Conservation (phyloP, 805 yeast species). For the Candida nitratophila region DNA sequence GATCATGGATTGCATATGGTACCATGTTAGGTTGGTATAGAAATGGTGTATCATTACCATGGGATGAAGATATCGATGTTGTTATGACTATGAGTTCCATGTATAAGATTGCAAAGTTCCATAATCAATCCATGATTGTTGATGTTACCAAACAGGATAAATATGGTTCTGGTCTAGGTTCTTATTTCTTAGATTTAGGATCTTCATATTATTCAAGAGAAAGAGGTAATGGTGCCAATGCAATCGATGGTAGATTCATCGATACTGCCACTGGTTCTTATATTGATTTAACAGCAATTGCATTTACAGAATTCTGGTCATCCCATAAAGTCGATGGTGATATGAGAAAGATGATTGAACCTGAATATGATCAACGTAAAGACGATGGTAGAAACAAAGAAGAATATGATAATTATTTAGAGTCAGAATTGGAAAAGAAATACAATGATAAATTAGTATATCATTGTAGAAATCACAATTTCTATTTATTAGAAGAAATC, state of each 20-base stretch:
- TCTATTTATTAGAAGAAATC: constrained; percentile 35
- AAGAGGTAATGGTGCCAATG: constrained; percentile 46
- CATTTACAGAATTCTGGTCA: constrained; percentile 23
- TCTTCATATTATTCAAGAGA: constrained; percentile 43
- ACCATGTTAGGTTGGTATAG: constrained; percentile 57
- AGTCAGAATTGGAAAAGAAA: constrained; percentile 12
- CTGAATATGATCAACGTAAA: constrained; percentile 8
- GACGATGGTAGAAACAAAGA: constrained; percentile 9
- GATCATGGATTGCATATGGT: constrained; percentile 64
- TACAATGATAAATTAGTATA: constrained; percentile 23
- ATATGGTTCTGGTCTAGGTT: constrained; percentile 45
- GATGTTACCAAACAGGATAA: constrained; percentile 25
- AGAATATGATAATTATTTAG: constrained; percentile 10
- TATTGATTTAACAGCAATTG: constrained; percentile 59
- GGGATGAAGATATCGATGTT: constrained; percentile 65
- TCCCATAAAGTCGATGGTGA: constrained; percentile 9
- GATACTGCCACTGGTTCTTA: constrained; percentile 59
- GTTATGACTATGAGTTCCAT: constrained; percentile 50
- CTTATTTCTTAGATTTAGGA: constrained; percentile 42
- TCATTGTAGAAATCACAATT: constrained; percentile 52
- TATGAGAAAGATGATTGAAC: constrained; percentile 13
- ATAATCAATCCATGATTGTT: constrained; percentile 41
- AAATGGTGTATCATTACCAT: constrained; percentile 55
- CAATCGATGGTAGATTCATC: constrained; percentile 61
- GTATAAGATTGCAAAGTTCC: constrained; percentile 36